A percentile compares a stretch with the other conserved stretches of the same genome.
phyloP scores from a whole-genome alignment of 2,329 filamentous ascomycete genomes.

The Microthyrium microscopicum region DNA sequence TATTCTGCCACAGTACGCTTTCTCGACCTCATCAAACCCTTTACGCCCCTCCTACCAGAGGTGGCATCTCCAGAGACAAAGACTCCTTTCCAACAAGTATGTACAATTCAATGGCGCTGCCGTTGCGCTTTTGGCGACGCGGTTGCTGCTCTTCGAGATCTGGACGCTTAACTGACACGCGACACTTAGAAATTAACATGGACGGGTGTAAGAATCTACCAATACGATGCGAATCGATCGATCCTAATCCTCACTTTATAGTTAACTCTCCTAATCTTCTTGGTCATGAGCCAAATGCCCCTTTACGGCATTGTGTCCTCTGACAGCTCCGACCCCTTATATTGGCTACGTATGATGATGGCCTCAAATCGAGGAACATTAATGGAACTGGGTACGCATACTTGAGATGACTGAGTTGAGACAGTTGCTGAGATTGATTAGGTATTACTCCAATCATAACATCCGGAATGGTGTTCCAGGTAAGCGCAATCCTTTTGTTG shows the following conservation, averaged over 20 bases:
- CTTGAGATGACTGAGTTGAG: conserved; percentile 8
- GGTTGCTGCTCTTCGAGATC: conserved; percentile 10
- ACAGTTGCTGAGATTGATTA: conserved; percentile 19
- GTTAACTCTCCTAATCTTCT: conserved; percentile 86
- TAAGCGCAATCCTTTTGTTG: conserved; percentile 12
- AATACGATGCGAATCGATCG: neutral
- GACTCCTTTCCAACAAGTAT: conserved; percentile 86
- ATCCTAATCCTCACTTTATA: neutral
- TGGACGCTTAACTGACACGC: conserved; percentile 1
- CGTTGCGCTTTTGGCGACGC: conserved; percentile 5
- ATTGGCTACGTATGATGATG: conserved; percentile 99
- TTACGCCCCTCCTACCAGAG: conserved; percentile 98
- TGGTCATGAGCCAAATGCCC: conserved; percentile 99
- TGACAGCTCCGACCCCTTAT: conserved; percentile 84
- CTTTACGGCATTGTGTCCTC: conserved; percentile 96
- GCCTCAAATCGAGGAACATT: conserved; percentile 93
- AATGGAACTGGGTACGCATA: conserved; percentile 68
- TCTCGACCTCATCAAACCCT: conserved; percentile 98
- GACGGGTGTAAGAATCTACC: conserved; percentile 22
- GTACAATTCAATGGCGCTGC: conserved; percentile 13
- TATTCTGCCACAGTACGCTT: conserved; percentile 61
- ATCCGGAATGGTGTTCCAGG: conserved; percentile 98
- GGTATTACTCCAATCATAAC: conserved; percentile 91
- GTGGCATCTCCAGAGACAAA: conserved; percentile 97
- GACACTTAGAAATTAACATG: conserved; percentile 27